These are phyloP conservation scores for Peziza echinospora DNA, from an alignment of 495 filamentous ascomycete species.

Conservation along the genomic window DNA sequence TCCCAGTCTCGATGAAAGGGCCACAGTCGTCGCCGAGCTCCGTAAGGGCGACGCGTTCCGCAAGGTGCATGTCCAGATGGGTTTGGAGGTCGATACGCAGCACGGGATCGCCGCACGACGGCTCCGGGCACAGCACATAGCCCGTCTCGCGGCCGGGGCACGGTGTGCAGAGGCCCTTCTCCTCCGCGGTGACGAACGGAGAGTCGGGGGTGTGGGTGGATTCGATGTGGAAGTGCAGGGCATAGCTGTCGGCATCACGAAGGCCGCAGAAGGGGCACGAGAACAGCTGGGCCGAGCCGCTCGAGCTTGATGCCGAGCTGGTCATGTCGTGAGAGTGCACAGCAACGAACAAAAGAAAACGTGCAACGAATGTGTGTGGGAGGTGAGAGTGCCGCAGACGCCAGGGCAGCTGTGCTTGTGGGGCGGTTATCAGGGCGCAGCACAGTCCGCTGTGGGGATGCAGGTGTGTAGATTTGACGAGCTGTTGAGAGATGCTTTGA, in stretches of 20 bases:
- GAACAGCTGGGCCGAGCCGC: too few relatives aligned
- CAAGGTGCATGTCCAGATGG: constrained; percentile 53
- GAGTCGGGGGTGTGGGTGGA: constrained; percentile 32
- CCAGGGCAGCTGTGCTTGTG: too few relatives aligned
- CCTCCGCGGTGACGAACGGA: constrained; percentile 29
- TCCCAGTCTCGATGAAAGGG: neutral
- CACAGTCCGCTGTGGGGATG: too few relatives aligned
- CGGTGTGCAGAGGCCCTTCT: constrained; percentile 9
- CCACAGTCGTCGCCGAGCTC: constrained; percentile 20
- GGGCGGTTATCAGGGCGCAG: too few relatives aligned
- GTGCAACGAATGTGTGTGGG: too few relatives aligned
- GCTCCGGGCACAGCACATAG: constrained; percentile 45
- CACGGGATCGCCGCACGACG: constrained; percentile 51
- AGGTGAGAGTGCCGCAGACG: too few relatives aligned
- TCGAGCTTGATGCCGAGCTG: too few relatives aligned
- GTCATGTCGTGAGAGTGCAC: too few relatives aligned
- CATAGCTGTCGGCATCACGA: constrained; percentile 20
- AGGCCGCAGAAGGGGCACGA: constrained; percentile 32
- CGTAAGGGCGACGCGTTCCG: constrained; percentile 33
- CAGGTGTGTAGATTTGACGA: too few relatives aligned
- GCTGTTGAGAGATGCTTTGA: too few relatives aligned
- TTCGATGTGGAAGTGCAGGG: constrained; percentile 36
- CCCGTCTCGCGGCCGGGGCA: constrained; percentile 18
- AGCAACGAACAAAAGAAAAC: too few relatives aligned
- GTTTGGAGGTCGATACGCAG: constrained; percentile 37